phyloP scores from a whole-genome alignment of 2,329 filamentous ascomycete genomes.

The Penicillium polonicum region DNA sequence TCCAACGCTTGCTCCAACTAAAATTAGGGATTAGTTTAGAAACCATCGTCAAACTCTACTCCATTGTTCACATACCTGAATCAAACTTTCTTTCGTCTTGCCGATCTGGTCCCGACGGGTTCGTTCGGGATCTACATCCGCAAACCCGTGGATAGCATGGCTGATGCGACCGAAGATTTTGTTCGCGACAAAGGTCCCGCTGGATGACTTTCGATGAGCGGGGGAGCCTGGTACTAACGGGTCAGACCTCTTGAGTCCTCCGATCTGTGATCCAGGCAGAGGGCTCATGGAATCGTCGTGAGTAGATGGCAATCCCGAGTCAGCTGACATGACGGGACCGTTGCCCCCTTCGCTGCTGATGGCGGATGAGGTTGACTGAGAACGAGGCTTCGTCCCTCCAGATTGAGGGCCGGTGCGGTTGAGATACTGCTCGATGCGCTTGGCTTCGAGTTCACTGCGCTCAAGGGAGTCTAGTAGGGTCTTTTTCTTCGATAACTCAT shows the following conservation, averaged over 20 bases:
- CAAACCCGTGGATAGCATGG: slow-evolving; percentile 93
- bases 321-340: slow-evolving; percentile 73
- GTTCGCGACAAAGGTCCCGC: slow-evolving; percentile 86
- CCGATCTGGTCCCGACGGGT: slow-evolving; percentile 91
- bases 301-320: slow-evolving; percentile 92
- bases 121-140: slow-evolving; percentile 91
- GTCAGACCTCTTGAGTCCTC: slow-evolving; percentile 45
- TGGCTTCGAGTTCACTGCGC: slow-evolving; percentile 86
- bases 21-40: slow-evolving; percentile 14
- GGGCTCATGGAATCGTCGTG: slow-evolving; percentile 67
- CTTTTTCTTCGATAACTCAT: slow-evolving; percentile 86
- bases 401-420: slow-evolving; percentile 56
- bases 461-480: slow-evolving; percentile 83
- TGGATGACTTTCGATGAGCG: slow-evolving; percentile 74
- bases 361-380: slow-evolving; percentile 57
- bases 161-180: slow-evolving; percentile 93
- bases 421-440: slow-evolving; percentile 90
- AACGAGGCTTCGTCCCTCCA: slow-evolving; percentile 55
- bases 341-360: slow-evolving; percentile 50
- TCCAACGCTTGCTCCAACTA: slow-evolving; percentile 89
- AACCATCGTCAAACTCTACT: neutral
- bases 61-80: slow-evolving; percentile 46
- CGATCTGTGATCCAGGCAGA: slow-evolving; percentile 74
- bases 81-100: slow-evolving; percentile 87
- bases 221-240: slow-evolving; percentile 35